phyloP scores from a whole-genome alignment of 2,329 filamentous ascomycete genomes.

The Periconia macrospinosa region DNA sequence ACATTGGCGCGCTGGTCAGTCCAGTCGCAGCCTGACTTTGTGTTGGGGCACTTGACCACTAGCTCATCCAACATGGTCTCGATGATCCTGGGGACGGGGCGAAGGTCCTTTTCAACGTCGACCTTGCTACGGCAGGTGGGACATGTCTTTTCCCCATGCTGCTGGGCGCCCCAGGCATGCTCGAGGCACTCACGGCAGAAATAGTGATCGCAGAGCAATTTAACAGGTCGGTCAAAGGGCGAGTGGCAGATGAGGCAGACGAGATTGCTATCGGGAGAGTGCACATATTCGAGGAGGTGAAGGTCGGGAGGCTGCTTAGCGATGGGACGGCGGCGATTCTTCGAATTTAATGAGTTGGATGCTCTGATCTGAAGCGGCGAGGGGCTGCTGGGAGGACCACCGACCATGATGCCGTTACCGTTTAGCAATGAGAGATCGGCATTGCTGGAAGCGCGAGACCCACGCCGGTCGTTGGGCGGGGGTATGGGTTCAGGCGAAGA shows the following conservation, averaged over 20 bases:
- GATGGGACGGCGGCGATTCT: slow-evolving; percentile 37
- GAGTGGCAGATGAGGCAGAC: slow-evolving; percentile 67
- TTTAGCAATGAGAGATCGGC: slow-evolving; percentile 19
- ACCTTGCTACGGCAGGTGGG: slow-evolving; percentile 59
- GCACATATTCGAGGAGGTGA: slow-evolving; percentile 58
- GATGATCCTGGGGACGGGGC: slow-evolving; percentile 56
- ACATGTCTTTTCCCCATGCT: slow-evolving; percentile 47
- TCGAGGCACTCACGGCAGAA: slow-evolving; percentile 64
- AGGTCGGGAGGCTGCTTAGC: slow-evolving; percentile 53
- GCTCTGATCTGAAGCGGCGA: slow-evolving; percentile 43
- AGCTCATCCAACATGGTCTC: slow-evolving; percentile 65
- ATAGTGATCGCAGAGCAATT: slow-evolving; percentile 64
- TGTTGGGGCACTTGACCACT: slow-evolving; percentile 60
- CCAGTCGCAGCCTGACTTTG: slow-evolving; percentile 56
- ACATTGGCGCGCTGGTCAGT: slow-evolving; percentile 59
- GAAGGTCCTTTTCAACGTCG: slow-evolving; percentile 29
- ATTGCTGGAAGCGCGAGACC: slow-evolving; percentile 37
- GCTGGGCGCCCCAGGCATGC: slow-evolving; percentile 39
- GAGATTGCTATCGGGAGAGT: slow-evolving; percentile 59
- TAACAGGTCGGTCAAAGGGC: slow-evolving; percentile 61
- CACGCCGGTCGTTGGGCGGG: slow-evolving; percentile 38
- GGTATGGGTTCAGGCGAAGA: slow-evolving; percentile 40
- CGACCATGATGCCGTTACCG: slow-evolving; percentile 32
- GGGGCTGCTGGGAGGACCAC: slow-evolving; percentile 41
- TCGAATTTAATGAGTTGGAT: slow-evolving; percentile 41